phyloP scores from a whole-genome alignment of 1,139 yeast species.

The Geotrichum aggregatum region DNA sequence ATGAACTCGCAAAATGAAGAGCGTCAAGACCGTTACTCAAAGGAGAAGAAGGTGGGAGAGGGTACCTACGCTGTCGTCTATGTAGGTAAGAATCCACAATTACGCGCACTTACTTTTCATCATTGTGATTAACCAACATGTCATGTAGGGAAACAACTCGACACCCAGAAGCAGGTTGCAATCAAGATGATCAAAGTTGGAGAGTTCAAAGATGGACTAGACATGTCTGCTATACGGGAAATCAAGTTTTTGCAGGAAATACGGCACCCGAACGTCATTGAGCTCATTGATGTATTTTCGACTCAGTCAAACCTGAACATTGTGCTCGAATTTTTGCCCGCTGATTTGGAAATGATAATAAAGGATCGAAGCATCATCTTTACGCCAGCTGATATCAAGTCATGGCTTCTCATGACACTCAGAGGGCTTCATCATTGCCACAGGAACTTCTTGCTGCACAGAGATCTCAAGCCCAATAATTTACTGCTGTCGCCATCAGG shows the following conservation, averaged over 20 bases:
- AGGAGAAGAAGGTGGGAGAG: constrained; percentile 88
- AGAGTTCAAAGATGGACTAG: constrained; percentile 90
- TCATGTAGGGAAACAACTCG: constrained; percentile 18
- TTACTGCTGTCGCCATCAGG: constrained; percentile 82
- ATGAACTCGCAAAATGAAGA: constrained; percentile 18
- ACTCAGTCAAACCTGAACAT: constrained; percentile 68
- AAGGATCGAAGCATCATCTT: constrained; percentile 75
- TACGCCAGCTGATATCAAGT: constrained; percentile 80
- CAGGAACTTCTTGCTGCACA: constrained; percentile 79
- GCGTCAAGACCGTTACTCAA: constrained; percentile 19
- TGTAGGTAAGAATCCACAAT: constrained; percentile 60
- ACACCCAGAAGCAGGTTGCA: constrained; percentile 52
- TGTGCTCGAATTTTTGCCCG: constrained; percentile 85
- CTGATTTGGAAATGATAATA: constrained; percentile 85
- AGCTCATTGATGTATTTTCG: constrained; percentile 79
- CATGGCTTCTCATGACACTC: constrained; percentile 91
- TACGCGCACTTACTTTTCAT: neutral
- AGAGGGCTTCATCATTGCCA: constrained; percentile 96
- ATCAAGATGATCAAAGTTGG: constrained; percentile 94
- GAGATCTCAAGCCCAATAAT: constrained; percentile 57
- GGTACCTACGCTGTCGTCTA: constrained; percentile 98
- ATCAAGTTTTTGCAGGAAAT: constrained; percentile 89
- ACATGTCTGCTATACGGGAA: constrained; percentile 95
- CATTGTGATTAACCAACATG: no score
- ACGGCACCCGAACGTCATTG: constrained; percentile 78